These are phyloP conservation scores for Plenodomus tracheiphilus DNA, from an alignment of 2,329 filamentous ascomycete species.

Conservation along the genomic window DNA sequence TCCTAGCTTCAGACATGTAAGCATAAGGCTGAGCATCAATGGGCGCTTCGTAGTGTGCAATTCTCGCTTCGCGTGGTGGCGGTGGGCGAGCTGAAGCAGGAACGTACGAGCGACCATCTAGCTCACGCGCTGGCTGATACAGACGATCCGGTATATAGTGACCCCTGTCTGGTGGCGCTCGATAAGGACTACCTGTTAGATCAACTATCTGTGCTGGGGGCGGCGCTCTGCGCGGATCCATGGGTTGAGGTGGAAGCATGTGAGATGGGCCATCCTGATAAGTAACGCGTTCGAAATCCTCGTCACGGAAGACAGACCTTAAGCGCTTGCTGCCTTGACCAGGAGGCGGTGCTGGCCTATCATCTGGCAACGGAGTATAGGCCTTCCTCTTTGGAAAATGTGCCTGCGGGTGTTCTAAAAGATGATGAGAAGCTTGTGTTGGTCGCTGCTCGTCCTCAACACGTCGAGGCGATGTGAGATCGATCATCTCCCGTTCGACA, in stretches of 20 bases:
- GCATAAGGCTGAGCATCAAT: constrained; percentile 11
- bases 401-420: constrained; percentile 8
- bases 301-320: constrained; percentile 16
- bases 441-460: constrained; percentile 5
- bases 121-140: constrained; percentile 6
- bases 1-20: constrained; percentile 15
- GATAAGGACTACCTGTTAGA: constrained; percentile 30
- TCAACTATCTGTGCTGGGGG: constrained; percentile 23
- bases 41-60: constrained; percentile 18
- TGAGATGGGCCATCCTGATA: constrained; percentile 3
- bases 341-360: constrained; percentile 4
- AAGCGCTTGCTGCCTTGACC: constrained; percentile 14
- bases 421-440: constrained; percentile 7
- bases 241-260: constrained; percentile 5
- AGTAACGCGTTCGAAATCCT: constrained; percentile 5
- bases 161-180: constrained; percentile 9
- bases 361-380: constrained; percentile 9
- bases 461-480: constrained; percentile 21
- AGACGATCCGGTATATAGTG: constrained; percentile 7
- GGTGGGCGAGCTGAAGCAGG: constrained; percentile 15
- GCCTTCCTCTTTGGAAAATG: constrained; percentile 25
- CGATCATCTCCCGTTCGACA: constrained; percentile 35
- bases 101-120: constrained; percentile 15
- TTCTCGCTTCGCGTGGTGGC: constrained; percentile 18
- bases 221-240: constrained; percentile 14